Conservation (phyloP, 164 flowering plant genomes). For the Liquidambar formosana region DNA sequence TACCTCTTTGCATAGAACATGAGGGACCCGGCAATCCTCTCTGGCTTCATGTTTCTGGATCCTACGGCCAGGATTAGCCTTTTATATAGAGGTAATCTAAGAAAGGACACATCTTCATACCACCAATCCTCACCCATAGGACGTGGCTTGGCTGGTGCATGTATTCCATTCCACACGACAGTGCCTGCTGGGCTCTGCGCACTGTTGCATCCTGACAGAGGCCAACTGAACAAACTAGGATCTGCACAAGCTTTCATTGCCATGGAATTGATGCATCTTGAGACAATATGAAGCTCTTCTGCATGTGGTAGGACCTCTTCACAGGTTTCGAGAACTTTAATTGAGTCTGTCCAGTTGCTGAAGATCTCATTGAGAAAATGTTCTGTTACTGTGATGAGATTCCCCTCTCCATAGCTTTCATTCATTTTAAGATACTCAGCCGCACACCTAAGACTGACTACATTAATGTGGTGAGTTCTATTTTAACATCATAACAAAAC, state of each 20-base stretch:
- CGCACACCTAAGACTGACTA: conserved; percentile 68
- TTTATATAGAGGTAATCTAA: conserved; percentile 50
- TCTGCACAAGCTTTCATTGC: conserved; percentile 74
- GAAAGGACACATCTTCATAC: conserved; percentile 66
- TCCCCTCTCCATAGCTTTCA: conserved; percentile 67
- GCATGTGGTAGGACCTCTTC: conserved; percentile 66
- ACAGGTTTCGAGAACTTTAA: conserved; percentile 66
- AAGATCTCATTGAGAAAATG: conserved; percentile 55
- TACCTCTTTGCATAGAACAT: conserved; percentile 53
- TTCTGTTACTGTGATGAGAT: conserved; percentile 60
- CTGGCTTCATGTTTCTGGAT: conserved; percentile 55
- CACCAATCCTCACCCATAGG: conserved; percentile 59
- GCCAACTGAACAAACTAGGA: conserved; percentile 55
- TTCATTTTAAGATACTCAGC: conserved; percentile 72
- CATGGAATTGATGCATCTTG: conserved; percentile 71
- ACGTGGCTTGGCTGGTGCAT: conserved; percentile 27
- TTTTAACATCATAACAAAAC: conserved; percentile 71
- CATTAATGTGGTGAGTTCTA: conserved; percentile 65
- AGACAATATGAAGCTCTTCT: conserved; percentile 65
- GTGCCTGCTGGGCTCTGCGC: conserved; percentile 29
- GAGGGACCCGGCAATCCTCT: conserved; percentile 56
- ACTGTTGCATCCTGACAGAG: conserved; percentile 24
- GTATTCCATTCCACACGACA: conserved; percentile 66
- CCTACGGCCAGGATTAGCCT: conserved; percentile 52
- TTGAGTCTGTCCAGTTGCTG: conserved; percentile 59